phyloP scores from a whole-genome alignment of 169 alveolate genomes.

The Sarcocystis neurona region DNA sequence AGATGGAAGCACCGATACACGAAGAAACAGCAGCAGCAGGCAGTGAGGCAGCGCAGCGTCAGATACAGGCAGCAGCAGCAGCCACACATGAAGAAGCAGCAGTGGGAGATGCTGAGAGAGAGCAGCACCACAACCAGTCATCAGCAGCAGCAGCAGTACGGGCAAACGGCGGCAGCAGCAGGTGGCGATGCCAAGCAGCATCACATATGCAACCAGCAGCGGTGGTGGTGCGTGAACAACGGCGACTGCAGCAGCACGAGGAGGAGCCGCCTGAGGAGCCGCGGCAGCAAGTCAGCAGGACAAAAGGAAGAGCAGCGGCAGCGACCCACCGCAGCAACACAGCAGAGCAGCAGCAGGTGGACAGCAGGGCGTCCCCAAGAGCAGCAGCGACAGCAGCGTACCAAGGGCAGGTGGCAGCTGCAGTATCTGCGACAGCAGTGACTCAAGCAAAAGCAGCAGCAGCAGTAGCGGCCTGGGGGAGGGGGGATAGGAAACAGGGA shows the following conservation, averaged over 20 bases:
- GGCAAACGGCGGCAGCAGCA: not conserved
- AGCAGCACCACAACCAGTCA: not conserved
- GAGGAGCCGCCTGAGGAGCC: not conserved
- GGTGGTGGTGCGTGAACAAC: not conserved
- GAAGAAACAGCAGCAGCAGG: no score
- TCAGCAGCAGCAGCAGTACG: not conserved
- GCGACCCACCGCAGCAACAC: not conserved
- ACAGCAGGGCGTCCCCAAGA: not conserved
- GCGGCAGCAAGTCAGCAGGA: not conserved
- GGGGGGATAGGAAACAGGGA: no score
- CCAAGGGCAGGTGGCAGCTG: no score
- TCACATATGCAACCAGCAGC: not conserved
- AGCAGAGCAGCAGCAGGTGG: not conserved
- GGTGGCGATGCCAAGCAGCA: not conserved
- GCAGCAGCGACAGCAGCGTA: no score
- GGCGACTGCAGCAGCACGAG: not conserved
- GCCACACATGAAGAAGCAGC: not conserved
- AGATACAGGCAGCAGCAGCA: no score
- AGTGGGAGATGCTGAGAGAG: not conserved
- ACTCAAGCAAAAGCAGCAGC: no score
- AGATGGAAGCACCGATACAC: no score
- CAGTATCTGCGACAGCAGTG: no score
- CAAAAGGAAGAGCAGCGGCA: not conserved
- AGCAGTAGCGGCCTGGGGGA: no score
- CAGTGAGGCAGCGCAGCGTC: no score